Evolutionary conservation across 2,329 filamentous ascomycete genomes (phyloP), one percentile per base, ranked within the genome.

Genomic region (Tricladium varicosporioides): DNA sequence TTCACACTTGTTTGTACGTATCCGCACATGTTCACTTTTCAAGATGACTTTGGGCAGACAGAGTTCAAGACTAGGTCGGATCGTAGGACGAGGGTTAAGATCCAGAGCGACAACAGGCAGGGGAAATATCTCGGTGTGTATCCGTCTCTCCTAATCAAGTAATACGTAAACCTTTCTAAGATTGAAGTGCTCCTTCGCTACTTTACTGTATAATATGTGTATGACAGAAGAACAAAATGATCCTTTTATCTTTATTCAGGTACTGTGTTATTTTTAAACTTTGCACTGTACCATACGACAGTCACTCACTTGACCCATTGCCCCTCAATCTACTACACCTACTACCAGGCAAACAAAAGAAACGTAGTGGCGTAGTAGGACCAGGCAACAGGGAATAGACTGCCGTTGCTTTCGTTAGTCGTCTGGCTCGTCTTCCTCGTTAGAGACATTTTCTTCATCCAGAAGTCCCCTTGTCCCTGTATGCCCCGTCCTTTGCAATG

Each of bases 391-490:
- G 84, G 82, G 84, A 81, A 81, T 83, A 81, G 79, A 81, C 80
- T 80, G 79, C 79, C 81, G 80, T 79, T 78, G 71, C 78, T 75
- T 63, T 67, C 67, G 76, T 77, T 78, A 82, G 69, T 83, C 84
- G 66, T 88, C 85, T 65, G 88, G 84, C 63, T 82, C 81, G 56
- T 86, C 83, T 70, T 81, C 79, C 59, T 87, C 86, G 69, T 89
- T 85, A 69, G 80, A 82, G 71, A 74, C 75, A 72, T 82, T 80
- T 67, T 83, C 81, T 60, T 80, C 79, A 59, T 75, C 69, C 63
- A 74, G 71, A 66, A 72, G 67, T 15, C 64, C 65, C 51, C 60
- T 51, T 52, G 69, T 69, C 64, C 70, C 69, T 63, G 27, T 60
- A 66, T 69, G 61, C 60, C 58, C 61, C 53, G 56, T 51, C 51